phyloP scores from a whole-genome alignment of 306 rosid genomes.

The Prosopis cineraria region DNA sequence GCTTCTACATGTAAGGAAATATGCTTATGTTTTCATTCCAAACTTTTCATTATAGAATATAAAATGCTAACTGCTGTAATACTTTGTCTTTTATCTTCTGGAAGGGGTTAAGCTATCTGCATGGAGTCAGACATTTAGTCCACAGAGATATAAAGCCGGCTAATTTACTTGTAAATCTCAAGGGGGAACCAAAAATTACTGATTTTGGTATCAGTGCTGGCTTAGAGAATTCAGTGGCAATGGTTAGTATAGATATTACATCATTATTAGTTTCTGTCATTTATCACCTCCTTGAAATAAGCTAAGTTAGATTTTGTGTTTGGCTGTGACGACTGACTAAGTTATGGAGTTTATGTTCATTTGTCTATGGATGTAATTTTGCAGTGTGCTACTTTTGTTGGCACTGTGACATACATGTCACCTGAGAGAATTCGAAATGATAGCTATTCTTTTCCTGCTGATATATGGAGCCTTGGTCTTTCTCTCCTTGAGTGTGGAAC shows the following conservation, averaged over 20 bases:
- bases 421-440: conserved; percentile 96
- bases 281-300: conserved; percentile 13
- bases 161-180: conserved; percentile 87
- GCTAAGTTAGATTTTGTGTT: background rate
- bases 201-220: conserved; percentile 99
- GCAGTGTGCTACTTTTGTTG: conserved; percentile 97
- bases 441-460: conserved; percentile 96
- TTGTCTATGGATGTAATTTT: conserved; percentile 27
- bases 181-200: conserved; percentile 94
- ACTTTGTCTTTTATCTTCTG: conserved; percentile 29
- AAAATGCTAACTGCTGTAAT: conserved; percentile 20
- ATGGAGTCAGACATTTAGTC: conserved; percentile 86
- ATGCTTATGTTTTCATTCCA: conserved; percentile 26
- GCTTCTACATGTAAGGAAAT: conserved; percentile 69
- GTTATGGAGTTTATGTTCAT: conserved; percentile 12
- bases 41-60: conserved; percentile 21
- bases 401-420: conserved; percentile 97
- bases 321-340: background rate
- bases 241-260: conserved; percentile 56
- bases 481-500: conserved; percentile 97
- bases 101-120: conserved; percentile 92
- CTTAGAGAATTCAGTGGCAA: conserved; percentile 93
- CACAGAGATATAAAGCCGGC: conserved; percentile 99
- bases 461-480: conserved; percentile 98
- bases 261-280: conserved; percentile 14